A percentile compares a stretch with the other conserved stretches of the same genome.
These are phyloP conservation scores for Panicum virgatum DNA, from an alignment of 202 grass and related monocot species.

Conservation along the genomic window DNA sequence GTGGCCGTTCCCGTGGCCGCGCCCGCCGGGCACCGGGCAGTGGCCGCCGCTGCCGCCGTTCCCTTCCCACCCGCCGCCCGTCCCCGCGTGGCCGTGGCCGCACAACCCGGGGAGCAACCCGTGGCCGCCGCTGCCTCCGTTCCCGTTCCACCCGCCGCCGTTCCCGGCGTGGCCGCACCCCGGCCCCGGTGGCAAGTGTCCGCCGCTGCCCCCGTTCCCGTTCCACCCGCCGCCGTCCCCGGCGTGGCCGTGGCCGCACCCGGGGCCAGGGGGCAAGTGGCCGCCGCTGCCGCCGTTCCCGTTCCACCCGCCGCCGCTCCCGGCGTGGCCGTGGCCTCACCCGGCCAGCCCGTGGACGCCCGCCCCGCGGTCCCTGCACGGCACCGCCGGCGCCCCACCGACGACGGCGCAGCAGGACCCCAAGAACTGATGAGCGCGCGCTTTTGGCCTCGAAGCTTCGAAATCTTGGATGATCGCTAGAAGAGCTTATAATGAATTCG, in stretches of 20 bases:
- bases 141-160: background rate
- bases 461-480: background rate
- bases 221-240: background rate
- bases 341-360: background rate
- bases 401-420: background rate
- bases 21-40: background rate
- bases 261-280: background rate
- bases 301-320: constrained; percentile 13
- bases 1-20: constrained; percentile 23
- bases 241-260: constrained; percentile 29
- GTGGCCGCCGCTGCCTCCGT: background rate
- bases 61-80: constrained; percentile 11
- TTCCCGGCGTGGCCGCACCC: constrained; percentile 21
- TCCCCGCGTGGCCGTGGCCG: constrained; percentile 19
- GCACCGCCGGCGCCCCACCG: background rate
- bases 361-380: background rate
- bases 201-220: constrained; percentile 19
- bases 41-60: constrained; percentile 20
- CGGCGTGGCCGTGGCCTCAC: constrained; percentile 19
- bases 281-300: background rate
- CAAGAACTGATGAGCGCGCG: constrained; percentile 13
- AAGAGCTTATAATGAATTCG: no score
- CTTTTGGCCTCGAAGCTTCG: background rate
- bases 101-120: background rate
- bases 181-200: background rate